These are phyloP conservation scores for Brettanomyces sp. DNA, from an alignment of 805 yeast genomes.

Conservation along the genomic window DNA sequence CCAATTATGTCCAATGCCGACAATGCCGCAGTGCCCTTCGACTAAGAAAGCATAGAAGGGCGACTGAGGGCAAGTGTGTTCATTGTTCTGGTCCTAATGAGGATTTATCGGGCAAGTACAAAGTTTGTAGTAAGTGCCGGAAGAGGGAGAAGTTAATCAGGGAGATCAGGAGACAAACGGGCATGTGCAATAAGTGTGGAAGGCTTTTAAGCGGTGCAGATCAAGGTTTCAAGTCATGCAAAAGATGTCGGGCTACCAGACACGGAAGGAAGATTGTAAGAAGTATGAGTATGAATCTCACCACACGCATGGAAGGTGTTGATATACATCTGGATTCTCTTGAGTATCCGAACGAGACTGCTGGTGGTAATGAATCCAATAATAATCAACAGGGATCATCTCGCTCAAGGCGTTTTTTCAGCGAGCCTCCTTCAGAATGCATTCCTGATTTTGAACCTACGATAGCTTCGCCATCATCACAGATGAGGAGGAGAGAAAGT, in stretches of 20 bases:
- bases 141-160: constrained; percentile 52
- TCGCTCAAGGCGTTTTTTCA: too few relatives aligned
- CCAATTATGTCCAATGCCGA: constrained; percentile 50
- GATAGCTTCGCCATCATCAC: too few relatives aligned
- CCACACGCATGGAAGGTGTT: too few relatives aligned
- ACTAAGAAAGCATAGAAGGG: constrained; percentile 46
- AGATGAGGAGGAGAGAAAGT: too few relatives aligned
- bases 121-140: constrained; percentile 60
- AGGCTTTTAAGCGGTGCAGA: constrained; percentile 35
- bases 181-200: constrained; percentile 59
- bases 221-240: constrained; percentile 49
- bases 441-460: too few relatives aligned
- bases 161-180: constrained; percentile 43
- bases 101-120: constrained; percentile 35
- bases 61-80: constrained; percentile 56
- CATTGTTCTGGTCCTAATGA: constrained; percentile 57
- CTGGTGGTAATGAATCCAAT: too few relatives aligned
- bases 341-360: too few relatives aligned
- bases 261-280: constrained; percentile 20
- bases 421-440: too few relatives aligned
- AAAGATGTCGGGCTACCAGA: constrained; percentile 43
- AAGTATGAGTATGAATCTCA: too few relatives aligned
- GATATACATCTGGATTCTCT: too few relatives aligned
- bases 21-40: constrained; percentile 48
- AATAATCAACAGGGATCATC: too few relatives aligned